Evolutionary conservation across 768 basidiomycete species (phyloP).

Genomic region (Auricularia sp.): DNA sequence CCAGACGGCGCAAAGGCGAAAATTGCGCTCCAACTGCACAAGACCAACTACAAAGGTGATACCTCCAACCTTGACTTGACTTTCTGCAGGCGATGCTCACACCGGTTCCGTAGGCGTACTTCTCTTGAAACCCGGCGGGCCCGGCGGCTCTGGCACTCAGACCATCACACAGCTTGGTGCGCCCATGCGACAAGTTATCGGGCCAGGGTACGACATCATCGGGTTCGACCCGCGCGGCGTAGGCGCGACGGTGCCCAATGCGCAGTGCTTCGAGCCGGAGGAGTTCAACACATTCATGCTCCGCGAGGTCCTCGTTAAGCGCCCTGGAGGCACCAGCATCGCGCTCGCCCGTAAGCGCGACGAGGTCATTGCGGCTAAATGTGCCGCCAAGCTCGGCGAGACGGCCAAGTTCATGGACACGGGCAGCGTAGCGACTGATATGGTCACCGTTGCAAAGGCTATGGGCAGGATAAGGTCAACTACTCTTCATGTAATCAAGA

Average conservation of each 20-base stretch:
- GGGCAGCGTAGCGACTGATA: neutral
- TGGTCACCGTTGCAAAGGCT: neutral
- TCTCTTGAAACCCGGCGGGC: conserved; percentile 7
- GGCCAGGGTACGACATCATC: conserved; percentile 8
- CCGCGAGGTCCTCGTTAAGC: neutral
- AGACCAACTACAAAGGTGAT: neutral
- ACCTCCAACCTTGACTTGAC: no score
- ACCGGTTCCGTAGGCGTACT: neutral
- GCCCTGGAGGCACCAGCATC: neutral
- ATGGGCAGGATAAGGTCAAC: conserved; percentile 7
- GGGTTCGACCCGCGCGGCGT: conserved; percentile 7
- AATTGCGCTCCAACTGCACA: neutral
- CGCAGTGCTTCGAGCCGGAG: neutral
- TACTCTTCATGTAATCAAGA: conserved; percentile 6
- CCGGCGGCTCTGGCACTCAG: neutral
- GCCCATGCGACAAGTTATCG: conserved; percentile 1
- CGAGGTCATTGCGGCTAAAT: neutral
- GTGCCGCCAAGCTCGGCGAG: neutral
- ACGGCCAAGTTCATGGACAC: neutral
- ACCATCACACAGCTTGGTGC: neutral
- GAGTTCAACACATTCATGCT: neutral
- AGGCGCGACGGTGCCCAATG: neutral
- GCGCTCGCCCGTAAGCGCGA: neutral
- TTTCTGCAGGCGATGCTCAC: neutral
- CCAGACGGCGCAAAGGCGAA: neutral